These are phyloP conservation scores for Cutaneotrichosporon arboriforme DNA, from an alignment of 1,284 basidiomycete species.

Conservation along the genomic window DNA sequence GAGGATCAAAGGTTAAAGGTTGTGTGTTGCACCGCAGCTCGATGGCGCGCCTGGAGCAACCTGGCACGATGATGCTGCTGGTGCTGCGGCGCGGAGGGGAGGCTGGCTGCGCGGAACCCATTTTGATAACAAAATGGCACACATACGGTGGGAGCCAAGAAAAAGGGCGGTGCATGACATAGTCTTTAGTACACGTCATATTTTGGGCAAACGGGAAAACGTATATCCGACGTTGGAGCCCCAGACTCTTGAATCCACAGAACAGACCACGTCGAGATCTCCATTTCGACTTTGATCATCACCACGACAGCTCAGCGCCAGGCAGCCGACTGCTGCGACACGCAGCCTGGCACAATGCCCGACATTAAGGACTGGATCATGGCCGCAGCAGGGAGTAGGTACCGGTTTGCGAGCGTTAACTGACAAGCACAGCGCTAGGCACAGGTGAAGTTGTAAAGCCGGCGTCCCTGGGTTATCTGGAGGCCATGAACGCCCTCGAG, in stretches of 20 bases:
- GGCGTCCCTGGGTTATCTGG: constrained; percentile 65
- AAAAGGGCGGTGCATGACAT: too few species aligned
- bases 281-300: too few species aligned
- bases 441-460: constrained; percentile 63
- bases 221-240: too few species aligned
- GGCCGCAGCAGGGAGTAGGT: constrained; percentile 17
- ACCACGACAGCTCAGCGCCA: too few species aligned
- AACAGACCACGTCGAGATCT: background rate
- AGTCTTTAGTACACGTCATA: background rate
- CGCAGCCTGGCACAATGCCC: constrained; percentile 21
- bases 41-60: too few species aligned
- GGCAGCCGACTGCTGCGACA: background rate
- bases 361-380: constrained; percentile 31
- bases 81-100: background rate
- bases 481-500: constrained; percentile 85
- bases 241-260: too few species aligned
- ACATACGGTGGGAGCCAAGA: background rate
- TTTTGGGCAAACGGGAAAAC: too few species aligned
- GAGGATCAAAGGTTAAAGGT: too few species aligned
- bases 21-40: too few species aligned
- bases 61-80: too few species aligned
- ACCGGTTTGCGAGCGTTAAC: background rate
- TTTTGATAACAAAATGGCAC: background rate
- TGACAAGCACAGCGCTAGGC: constrained; percentile 56
- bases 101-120: too few species aligned